Base-by-base conservation (phyloP, 2,329 filamentous ascomycete species). In the Atkinsonella texensis region DNA sequence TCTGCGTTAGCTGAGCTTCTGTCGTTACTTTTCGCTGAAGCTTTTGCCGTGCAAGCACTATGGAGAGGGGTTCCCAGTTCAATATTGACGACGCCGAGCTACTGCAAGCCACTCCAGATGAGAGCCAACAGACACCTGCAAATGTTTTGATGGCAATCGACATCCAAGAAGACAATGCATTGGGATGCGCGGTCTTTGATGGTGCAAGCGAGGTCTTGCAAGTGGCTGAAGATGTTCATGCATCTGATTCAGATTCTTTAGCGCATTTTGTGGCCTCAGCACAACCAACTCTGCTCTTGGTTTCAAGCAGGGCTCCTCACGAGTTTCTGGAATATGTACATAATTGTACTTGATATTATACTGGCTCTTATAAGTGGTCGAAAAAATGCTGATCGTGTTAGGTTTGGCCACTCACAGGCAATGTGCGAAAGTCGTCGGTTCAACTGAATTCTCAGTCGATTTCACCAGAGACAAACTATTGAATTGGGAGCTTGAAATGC, bases 181-280 rank as follows among this genome's bases (percentile, higher is more conserved):
- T 95, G 17, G 91, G 91, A 0, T 96, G 89, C 64, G 84, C 87
- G 45, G 95, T 91, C 62, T 95, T 91, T 62, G 72, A 84, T 46
- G 81, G 83, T 6, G 70, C 75, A 28, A 80, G 89, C 40, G 83
- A 87, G 60, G 80, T 75, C 38, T 67, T 96, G 3, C 84, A 79
- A 53, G 74, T 95, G 43, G 82, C 94, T 62, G 83, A 91, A 62
- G 90, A 96, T 58, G 75, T 87, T 10, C 74, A 79, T 15, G 73
- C 81, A 57, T 84, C 83, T 4, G 82, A 80, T n/a, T 64, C 80
- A n/a, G 82, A 87, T 38, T 70, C 84, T 12, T 70, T 85, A n/a
- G 80, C 87, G 54, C 81, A 76, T 4, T 67, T 83, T 18, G 62
- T 83, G 42, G 58, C 76, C 10, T 73, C 80, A 50, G 66, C 70